Percentiles rank a stretch among this genome's conserved stretches.
Evolutionary conservation across 2,329 filamentous ascomycete genomes (phyloP).

Genomic region (Hymenoscyphus fraxineus): DNA sequence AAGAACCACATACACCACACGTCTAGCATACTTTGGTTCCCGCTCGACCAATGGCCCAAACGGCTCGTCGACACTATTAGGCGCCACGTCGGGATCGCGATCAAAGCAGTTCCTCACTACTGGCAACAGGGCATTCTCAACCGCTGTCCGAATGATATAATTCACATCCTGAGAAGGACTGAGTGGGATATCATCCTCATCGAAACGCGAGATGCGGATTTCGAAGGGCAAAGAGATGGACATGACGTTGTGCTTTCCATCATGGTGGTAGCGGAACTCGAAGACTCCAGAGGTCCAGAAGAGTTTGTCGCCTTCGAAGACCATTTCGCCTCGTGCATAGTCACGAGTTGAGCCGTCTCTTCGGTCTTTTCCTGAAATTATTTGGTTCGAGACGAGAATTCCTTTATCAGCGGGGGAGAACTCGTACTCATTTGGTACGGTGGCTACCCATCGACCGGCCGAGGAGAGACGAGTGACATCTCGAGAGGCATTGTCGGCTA

Average conservation of each 20-base stretch:
- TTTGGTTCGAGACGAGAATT: conserved; percentile 66
- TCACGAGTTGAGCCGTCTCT: conserved; percentile 50
- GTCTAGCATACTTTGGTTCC: conserved; percentile 81
- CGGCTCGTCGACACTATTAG: conserved; percentile 69
- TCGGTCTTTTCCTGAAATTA: conserved; percentile 43
- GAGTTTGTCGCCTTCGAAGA: conserved; percentile 87
- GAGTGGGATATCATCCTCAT: conserved; percentile 59
- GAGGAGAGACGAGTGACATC: conserved; percentile 81
- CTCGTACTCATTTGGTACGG: conserved; percentile 72
- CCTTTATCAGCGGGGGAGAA: conserved; percentile 70
- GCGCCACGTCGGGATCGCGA: conserved; percentile 84
- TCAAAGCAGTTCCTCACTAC: conserved; percentile 91
- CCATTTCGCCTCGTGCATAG: conserved; percentile 72
- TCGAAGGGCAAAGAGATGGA: conserved; percentile 91
- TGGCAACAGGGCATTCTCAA: conserved; percentile 75
- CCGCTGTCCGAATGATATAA: conserved; percentile 60
- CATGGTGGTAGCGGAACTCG: conserved; percentile 95
- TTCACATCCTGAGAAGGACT: conserved; percentile 49
- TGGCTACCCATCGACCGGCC: conserved; percentile 84
- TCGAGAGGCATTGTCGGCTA: conserved; percentile 85
- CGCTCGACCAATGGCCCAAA: conserved; percentile 84
- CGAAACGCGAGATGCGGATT: conserved; percentile 76
- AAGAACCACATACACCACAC: conserved; percentile 89
- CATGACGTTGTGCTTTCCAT: conserved; percentile 90
- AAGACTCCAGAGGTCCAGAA: conserved; percentile 98